phyloP scores from a whole-genome alignment of 345 rosid species.

The Noccaea bulbosa region DNA sequence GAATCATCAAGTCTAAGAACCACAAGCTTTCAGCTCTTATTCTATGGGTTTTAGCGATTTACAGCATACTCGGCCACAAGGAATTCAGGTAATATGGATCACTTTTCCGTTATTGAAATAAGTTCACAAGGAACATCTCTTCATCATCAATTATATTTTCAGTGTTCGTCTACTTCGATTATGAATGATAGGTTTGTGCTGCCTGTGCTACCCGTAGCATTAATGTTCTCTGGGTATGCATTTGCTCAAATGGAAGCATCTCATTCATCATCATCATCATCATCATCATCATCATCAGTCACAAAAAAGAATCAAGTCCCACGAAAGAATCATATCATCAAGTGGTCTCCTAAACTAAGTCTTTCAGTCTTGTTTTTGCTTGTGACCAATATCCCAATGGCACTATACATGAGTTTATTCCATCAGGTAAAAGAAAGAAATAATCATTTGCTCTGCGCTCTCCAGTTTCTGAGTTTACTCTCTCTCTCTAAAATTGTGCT shows the following conservation, averaged over 20 bases:
- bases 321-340: conserved; percentile 35
- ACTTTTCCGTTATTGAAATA: not conserved
- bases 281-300: conserved; percentile 13
- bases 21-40: conserved; percentile 80
- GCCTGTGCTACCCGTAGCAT: conserved; percentile 88
- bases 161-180: conserved; percentile 46
- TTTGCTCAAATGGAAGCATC: conserved; percentile 56
- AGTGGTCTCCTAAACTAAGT: conserved; percentile 51
- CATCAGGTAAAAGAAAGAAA: conserved; percentile 72
- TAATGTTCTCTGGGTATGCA: conserved; percentile 84
- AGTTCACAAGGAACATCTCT: conserved; percentile 1
- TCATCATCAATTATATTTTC: conserved; percentile 33
- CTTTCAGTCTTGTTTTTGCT: conserved; percentile 74
- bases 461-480: not conserved
- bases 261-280: conserved; percentile 36
- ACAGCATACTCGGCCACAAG: conserved; percentile 86
- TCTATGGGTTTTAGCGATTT: conserved; percentile 75
- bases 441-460: not conserved
- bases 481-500: not conserved
- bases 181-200: conserved; percentile 78
- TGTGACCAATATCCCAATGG: conserved; percentile 85
- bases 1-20: conserved; percentile 60
- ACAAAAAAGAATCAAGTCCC: conserved; percentile 46
- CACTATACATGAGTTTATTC: conserved; percentile 76
- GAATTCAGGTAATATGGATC: conserved; percentile 70